Conservation (phyloP, 2,329 filamentous ascomycete genomes). For the Pseudogymnoascus sp. region DNA sequence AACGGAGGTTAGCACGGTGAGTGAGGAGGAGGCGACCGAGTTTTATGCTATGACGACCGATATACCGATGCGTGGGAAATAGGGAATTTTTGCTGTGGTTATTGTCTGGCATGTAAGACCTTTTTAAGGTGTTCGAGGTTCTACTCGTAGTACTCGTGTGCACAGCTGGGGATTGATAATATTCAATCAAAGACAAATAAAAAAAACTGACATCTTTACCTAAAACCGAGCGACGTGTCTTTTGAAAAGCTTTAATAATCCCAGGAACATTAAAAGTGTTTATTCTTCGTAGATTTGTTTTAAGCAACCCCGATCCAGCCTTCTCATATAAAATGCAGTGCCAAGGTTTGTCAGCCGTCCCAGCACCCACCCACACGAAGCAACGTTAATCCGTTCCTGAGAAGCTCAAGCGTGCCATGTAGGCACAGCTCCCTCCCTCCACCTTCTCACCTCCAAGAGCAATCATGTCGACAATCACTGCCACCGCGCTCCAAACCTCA, state of each 20-base stretch:
- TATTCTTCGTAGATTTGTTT: not conserved
- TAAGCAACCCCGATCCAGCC: not conserved
- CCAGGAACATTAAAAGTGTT: not conserved
- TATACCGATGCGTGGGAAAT: constrained; percentile 3
- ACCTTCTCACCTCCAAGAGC: constrained; percentile 9
- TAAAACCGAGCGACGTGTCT: not conserved
- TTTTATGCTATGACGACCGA: constrained; percentile 9
- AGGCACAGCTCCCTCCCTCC: constrained; percentile 3
- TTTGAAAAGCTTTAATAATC: not conserved
- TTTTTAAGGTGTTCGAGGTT: not conserved
- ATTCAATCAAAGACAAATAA: not conserved
- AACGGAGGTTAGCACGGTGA: constrained; percentile 57
- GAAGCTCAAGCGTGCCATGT: constrained; percentile 1
- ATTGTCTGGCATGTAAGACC: not conserved
- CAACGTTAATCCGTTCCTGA: constrained; percentile 8
- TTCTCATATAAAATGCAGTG: not conserved
- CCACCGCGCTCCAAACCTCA: constrained; percentile 65
- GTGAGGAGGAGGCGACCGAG: constrained; percentile 60
- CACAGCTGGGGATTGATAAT: not conserved
- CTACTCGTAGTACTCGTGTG: not conserved
- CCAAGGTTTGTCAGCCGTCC: not conserved
- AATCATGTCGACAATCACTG: constrained; percentile 78
- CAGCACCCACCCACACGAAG: not conserved
- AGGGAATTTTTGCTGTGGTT: not conserved
- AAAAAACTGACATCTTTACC: not conserved